phyloP scores from a whole-genome alignment of 108 stramenopile species.

The Conticribra guillardii region DNA sequence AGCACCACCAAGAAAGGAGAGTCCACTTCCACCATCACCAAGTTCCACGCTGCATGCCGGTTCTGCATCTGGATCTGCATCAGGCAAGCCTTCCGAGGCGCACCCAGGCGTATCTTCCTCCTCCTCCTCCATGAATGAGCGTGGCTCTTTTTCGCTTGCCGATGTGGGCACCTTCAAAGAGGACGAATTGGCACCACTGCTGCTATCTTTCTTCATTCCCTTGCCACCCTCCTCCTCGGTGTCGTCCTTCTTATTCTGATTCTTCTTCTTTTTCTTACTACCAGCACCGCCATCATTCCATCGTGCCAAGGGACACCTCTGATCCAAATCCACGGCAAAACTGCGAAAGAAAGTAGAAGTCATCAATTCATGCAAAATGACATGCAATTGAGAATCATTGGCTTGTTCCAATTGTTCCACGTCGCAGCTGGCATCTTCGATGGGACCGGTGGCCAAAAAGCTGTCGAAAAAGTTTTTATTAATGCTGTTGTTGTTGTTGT shows the following conservation, averaged over 20 bases:
- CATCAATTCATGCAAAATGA: conserved; percentile 79
- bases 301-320: conserved; percentile 65
- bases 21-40: conserved; percentile 38
- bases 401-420: conserved; percentile 88
- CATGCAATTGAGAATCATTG: conserved; percentile 84
- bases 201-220: no score
- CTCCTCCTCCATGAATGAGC: background rate
- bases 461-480: no score
- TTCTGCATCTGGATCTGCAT: conserved; percentile 53
- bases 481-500: no score
- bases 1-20: conserved; percentile 4
- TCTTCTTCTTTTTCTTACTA: conserved; percentile 22
- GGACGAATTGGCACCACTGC: no score
- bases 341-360: conserved; percentile 76
- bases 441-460: conserved; percentile 47
- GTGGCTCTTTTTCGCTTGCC: no score
- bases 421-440: conserved; percentile 79
- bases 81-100: conserved; percentile 49
- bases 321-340: conserved; percentile 85
- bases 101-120: conserved; percentile 28
- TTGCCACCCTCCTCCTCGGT: conserved; percentile 8
- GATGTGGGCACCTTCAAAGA: no score
- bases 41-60: conserved; percentile 50
- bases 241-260: background rate
- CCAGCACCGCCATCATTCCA: conserved; percentile 26